Percentiles rank a stretch among this genome's conserved stretches.
Evolutionary conservation across 2,329 filamentous ascomycete species (phyloP).

Genomic region (Fusarium caatingaense): DNA sequence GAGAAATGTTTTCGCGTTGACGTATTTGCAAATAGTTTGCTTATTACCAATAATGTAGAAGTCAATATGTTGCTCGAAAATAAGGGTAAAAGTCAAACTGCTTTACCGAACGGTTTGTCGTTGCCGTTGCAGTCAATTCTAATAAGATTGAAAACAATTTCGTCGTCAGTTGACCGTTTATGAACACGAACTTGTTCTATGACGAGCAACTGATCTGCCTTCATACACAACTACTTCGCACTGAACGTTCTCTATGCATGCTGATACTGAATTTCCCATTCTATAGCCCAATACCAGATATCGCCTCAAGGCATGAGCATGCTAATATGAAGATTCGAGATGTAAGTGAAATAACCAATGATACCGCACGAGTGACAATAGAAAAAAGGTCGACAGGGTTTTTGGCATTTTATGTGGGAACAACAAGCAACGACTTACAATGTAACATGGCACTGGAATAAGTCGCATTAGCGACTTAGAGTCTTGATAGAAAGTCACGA

Average conservation of each 20-base stretch:
- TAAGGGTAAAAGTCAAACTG: too few relatives aligned
- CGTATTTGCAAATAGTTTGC: not conserved
- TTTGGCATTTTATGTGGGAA: not conserved
- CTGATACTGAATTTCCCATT: fast-evolving
- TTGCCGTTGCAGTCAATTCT: too few relatives aligned
- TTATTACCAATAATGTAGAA: not conserved
- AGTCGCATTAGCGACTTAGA: not conserved
- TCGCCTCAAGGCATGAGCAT: fast-evolving
- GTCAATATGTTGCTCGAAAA: fast-evolving
- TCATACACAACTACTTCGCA: not conserved
- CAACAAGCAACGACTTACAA: not conserved
- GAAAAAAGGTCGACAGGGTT: not conserved
- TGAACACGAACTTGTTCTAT: too few relatives aligned
- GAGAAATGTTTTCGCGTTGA: not conserved
- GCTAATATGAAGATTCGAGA: not conserved
- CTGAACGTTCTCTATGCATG: not conserved
- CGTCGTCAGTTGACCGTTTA: too few relatives aligned
- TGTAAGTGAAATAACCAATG: not conserved
- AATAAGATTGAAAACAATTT: too few relatives aligned
- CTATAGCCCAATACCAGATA: not conserved
- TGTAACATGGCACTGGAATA: not conserved
- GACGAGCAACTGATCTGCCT: not conserved
- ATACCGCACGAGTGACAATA: not conserved
- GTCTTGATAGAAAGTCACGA: not conserved
- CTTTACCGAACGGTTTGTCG: too few relatives aligned